These are phyloP conservation scores for Kentomonas sorsogonicus DNA, from an alignment of 208 protist species.

Conservation along the genomic window DNA sequence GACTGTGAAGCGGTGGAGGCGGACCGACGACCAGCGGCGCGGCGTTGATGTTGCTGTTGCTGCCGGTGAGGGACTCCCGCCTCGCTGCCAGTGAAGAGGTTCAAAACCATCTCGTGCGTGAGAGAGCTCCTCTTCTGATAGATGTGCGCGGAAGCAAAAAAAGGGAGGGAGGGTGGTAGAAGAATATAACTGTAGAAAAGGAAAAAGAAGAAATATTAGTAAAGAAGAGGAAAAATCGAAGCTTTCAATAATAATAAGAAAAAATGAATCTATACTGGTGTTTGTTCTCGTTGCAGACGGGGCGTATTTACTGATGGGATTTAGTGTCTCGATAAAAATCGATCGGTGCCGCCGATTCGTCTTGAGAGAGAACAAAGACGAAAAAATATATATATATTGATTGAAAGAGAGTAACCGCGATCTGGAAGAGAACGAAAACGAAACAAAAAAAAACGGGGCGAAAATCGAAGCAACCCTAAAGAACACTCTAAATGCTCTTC, in stretches of 20 bases:
- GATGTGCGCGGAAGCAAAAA: background rate
- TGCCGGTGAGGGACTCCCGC: too few relatives aligned
- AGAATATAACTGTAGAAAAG: background rate
- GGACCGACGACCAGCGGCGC: conserved; percentile 5
- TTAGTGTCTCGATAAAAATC: too few relatives aligned
- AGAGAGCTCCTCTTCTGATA: too few relatives aligned
- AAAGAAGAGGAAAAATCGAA: background rate
- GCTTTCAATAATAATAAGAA: too few relatives aligned
- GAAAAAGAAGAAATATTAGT: background rate
- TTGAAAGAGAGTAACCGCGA: background rate
- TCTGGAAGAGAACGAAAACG: background rate
- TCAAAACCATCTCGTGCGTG: conserved; percentile 30
- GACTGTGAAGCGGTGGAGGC: conserved; percentile 13
- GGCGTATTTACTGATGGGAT: too few relatives aligned
- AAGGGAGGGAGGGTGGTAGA: background rate
- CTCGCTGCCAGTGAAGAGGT: conserved; percentile 25
- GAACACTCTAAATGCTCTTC: background rate
- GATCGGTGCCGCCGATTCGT: too few relatives aligned
- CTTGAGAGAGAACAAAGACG: background rate
- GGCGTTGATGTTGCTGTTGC: conserved; percentile 11
- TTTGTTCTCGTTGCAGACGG: too few relatives aligned
- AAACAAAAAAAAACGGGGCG: background rate
- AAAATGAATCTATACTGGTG: too few relatives aligned
- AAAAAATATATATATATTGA: background rate
- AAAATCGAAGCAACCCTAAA: background rate